Percentiles rank a stretch among this genome's conserved stretches.
Evolutionary conservation across 371 early-diverging fungal genomes (phyloP).

Genomic region (Globomyces sp.): DNA sequence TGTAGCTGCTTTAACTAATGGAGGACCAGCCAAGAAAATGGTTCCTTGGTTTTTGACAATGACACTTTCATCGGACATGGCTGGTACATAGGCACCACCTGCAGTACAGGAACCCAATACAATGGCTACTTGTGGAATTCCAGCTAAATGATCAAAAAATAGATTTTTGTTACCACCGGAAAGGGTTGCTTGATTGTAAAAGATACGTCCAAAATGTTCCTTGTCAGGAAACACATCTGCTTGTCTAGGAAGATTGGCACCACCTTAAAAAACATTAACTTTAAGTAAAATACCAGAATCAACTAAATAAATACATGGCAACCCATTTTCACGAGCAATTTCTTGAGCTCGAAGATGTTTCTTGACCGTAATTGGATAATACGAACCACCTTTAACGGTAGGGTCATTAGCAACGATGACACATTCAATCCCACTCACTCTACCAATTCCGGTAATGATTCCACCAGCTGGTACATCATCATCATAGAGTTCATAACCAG

Average conservation of each 20-base stretch:
- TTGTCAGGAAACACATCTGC: conserved; percentile 97
- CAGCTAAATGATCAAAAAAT: conserved; percentile 29
- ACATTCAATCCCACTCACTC: conserved; percentile 93
- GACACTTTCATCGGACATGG: conserved; percentile 96
- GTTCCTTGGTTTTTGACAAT: conserved; percentile 96
- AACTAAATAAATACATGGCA: conserved; percentile 94
- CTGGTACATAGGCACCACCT: conserved; percentile 96
- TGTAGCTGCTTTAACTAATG: conserved; percentile 93
- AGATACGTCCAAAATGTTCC: conserved; percentile 96
- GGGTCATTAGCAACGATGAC: conserved; percentile 93
- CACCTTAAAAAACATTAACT: conserved; percentile 85
- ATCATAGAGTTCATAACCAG: conserved; percentile 89
- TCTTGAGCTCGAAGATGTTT: conserved; percentile 98
- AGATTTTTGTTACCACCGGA: conserved; percentile 47
- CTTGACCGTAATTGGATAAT: conserved; percentile 90
- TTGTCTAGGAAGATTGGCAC: conserved; percentile 94
- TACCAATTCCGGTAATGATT: conserved; percentile 95
- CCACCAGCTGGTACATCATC: conserved; percentile 89
- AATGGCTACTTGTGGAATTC: conserved; percentile 94
- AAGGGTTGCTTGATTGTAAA: conserved; percentile 95
- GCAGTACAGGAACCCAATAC: conserved; percentile 99
- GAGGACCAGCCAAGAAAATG: conserved; percentile 96
- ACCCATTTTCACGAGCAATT: conserved; percentile 88
- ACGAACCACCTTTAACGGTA: conserved; percentile 86
- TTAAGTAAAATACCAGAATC: not conserved